Base-by-base conservation (phyloP, 2,329 filamentous ascomycete species). In the Sporothrix globosa region DNA sequence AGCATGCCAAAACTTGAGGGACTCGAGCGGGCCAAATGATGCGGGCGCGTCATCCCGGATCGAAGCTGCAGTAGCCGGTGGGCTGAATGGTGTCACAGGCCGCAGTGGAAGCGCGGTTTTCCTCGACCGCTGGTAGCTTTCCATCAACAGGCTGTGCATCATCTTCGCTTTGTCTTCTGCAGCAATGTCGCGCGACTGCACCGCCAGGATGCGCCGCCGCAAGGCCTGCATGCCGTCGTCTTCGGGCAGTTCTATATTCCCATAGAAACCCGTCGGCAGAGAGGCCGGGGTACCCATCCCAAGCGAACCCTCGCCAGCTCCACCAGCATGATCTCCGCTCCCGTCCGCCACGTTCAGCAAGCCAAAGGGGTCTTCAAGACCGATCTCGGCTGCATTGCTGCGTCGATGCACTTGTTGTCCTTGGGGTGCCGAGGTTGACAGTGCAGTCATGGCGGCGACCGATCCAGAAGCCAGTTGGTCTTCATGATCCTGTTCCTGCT, bases 211-310 rank as follows among this genome's bases (percentile, higher is more conserved):
- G 73, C 87, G 87, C 73, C 82, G 84, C 75, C 92, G 85, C 75
- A 95, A 79, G 69, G 81, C 79, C 21, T 86, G 83, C 90, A 92
- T 94, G 58, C 92, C 92, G 82, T 96, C 92, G 76, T 95, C 91
- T 77, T 90, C 92, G 0, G 92, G 91, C 53, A 93, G 78, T 53
- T 77, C 75, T 73, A 52, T 79, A 52, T 75, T 78, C 17, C 77
- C 77, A 63, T 74, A 76, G 71, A 75, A 72, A 1, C 48, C 70
- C 0, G 68, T 14, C 11, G 71, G 71, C 14, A 72, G 54, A 1
- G 72, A 63, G 9, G 14, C 52, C 17, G 61, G 58, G 9, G 48
- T 34, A 3, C 60, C 61, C 5, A 24, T n/a, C 1, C 6, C 56
- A 4, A 11, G 2, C 44, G 14, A 56, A 1, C 34, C 39, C 30